phyloP scores from a whole-genome alignment of 2,329 filamentous ascomycete genomes.

The Dothideomycetidae sp. region DNA sequence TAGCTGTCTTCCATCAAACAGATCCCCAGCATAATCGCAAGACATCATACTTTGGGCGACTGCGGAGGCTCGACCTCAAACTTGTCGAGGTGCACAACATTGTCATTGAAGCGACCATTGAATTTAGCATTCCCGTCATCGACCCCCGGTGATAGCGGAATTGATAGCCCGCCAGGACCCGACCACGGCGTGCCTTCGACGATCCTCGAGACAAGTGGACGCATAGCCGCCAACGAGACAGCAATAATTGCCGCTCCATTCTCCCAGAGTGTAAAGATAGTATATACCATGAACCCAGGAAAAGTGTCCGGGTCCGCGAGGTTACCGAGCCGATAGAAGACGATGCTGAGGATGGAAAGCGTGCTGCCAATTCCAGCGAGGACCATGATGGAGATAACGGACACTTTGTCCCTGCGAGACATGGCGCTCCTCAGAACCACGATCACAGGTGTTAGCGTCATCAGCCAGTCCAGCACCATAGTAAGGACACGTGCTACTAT shows the following conservation, averaged over 20 bases:
- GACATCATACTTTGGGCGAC: no score
- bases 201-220: slow-evolving; percentile 2
- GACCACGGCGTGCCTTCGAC: neutral
- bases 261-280: slow-evolving; percentile 4
- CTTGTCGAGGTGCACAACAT: neutral
- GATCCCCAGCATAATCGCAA: no score
- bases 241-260: slow-evolving; percentile 3
- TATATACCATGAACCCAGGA: neutral
- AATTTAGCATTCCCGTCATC: neutral
- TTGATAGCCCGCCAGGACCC: neutral
- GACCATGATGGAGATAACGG: slow-evolving; percentile 1
- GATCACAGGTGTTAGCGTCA: slow-evolving; percentile 4
- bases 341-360: slow-evolving; percentile 5
- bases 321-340: neutral
- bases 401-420: slow-evolving; percentile 2
- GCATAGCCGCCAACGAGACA: slow-evolving; percentile 1
- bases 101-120: neutral
- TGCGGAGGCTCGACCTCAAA: neutral
- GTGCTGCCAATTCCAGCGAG: slow-evolving; percentile 1
- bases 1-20: neutral
- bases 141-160: neutral
- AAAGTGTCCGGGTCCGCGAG: neutral
- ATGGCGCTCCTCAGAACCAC: slow-evolving; percentile 4
- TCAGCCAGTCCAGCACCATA: slow-evolving; percentile 3
- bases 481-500: neutral